Evolutionary conservation across 257 asterid species (phyloP).

Genomic region (Solanum pinnatisectum): DNA sequence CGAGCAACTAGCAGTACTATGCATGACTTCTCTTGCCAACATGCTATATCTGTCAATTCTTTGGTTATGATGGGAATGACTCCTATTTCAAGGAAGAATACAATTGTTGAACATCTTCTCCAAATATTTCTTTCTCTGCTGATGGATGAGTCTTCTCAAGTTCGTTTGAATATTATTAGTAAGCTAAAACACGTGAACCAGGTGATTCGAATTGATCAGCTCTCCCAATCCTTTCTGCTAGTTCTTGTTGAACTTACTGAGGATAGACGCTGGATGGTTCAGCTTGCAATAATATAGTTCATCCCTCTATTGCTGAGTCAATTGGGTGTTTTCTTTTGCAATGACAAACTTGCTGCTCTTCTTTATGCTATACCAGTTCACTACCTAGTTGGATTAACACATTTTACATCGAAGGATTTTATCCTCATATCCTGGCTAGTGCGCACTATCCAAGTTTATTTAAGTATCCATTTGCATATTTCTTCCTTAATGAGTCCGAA

Average conservation of each 20-base stretch:
- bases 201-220: neutral
- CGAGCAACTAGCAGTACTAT: neutral
- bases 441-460: neutral
- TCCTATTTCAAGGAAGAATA: neutral
- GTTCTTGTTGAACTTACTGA: neutral
- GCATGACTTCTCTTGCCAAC: neutral
- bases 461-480: neutral
- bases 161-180: neutral
- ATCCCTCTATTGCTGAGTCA: neutral
- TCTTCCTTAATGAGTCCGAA: neutral
- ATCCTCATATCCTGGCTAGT: neutral
- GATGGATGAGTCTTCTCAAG: neutral
- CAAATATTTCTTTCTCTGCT: neutral
- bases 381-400: neutral
- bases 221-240: neutral
- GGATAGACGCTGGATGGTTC: neutral
- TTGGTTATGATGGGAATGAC: neutral
- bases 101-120: neutral
- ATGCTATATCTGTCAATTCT: neutral
- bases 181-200: neutral
- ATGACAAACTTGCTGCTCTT: neutral
- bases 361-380: neutral
- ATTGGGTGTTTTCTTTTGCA: neutral
- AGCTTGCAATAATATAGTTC: neutral
- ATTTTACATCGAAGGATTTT: neutral